A percentile compares a stretch with the other conserved stretches of the same genome.
These are phyloP conservation scores for Camptophora hylomeconis DNA, from an alignment of 2,329 filamentous ascomycete species.

Conservation along the genomic window DNA sequence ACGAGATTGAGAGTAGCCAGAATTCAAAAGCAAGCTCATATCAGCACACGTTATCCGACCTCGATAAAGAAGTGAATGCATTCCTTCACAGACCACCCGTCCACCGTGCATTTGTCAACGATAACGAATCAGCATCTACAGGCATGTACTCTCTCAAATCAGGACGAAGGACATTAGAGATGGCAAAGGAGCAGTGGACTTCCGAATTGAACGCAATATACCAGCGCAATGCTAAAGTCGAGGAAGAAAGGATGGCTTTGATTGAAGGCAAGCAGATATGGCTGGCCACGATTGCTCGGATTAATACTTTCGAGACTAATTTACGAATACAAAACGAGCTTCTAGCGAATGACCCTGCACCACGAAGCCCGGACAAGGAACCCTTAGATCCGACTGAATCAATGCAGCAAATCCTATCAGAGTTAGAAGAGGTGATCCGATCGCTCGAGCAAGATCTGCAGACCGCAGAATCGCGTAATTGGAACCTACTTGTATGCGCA, in stretches of 20 bases:
- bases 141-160: constrained; percentile 40
- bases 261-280: constrained; percentile 46
- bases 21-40: constrained; percentile 48
- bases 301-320: constrained; percentile 39
- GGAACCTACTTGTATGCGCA: constrained; percentile 49
- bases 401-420: constrained; percentile 6
- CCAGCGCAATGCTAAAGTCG: constrained; percentile 32
- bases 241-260: constrained; percentile 43
- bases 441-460: constrained; percentile 37
- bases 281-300: constrained; percentile 39
- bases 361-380: too few relatives aligned
- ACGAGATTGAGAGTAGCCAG: constrained; percentile 41
- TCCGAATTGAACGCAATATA: constrained; percentile 34
- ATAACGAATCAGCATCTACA: constrained; percentile 1
- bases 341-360: too few relatives aligned
- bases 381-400: constrained; percentile 1
- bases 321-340: constrained; percentile 30
- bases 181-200: constrained; percentile 45
- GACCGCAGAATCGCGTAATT: constrained; percentile 39
- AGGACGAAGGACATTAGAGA: constrained; percentile 44
- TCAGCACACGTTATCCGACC: constrained; percentile 39
- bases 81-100: constrained; percentile 39
- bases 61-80: constrained; percentile 40
- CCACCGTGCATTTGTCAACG: constrained; percentile 21
- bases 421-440: constrained; percentile 12